These are phyloP conservation scores for Yamadazyma epiphylla DNA, from an alignment of 1,139 yeast genomes.

Conservation along the genomic window DNA sequence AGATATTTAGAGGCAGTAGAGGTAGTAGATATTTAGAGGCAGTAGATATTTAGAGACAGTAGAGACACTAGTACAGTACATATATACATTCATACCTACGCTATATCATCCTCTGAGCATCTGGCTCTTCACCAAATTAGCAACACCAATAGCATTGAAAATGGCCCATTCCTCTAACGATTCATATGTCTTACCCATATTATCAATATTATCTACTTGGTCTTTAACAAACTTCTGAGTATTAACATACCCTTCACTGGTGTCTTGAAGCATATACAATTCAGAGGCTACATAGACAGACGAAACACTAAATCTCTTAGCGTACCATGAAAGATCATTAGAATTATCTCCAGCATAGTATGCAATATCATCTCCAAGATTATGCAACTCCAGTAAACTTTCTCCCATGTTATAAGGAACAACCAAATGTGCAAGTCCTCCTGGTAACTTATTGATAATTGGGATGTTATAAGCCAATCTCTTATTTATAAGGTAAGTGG, in stretches of 20 bases:
- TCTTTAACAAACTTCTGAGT: conserved; percentile 66
- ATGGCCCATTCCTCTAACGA: conserved; percentile 70
- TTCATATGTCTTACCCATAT: conserved; percentile 56
- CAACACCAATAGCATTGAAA: conserved; percentile 63
- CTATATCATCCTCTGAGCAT: conserved; percentile 62
- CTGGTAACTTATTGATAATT: conserved; percentile 38
- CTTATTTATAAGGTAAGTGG: conserved; percentile 48
- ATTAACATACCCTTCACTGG: conserved; percentile 48
- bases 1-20: no score
- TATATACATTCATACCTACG: no score
- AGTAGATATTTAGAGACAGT: no score
- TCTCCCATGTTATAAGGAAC: conserved; percentile 48
- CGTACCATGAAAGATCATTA: conserved; percentile 90
- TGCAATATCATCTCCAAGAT: conserved; percentile 72
- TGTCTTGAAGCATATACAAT: conserved; percentile 76
- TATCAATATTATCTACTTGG: conserved; percentile 52
- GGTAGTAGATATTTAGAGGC: no score
- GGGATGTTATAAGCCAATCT: conserved; percentile 65
- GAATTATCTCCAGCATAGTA: conserved; percentile 77
- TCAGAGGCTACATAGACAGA: conserved; percentile 72
- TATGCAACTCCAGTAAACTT: conserved; percentile 65
- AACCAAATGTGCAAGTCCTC: conserved; percentile 53
- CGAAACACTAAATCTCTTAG: conserved; percentile 72
- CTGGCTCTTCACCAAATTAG: conserved; percentile 71
- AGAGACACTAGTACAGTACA: no score